Evolutionary conservation across 768 basidiomycete genomes (phyloP).

Genomic region (Russula compacta): DNA sequence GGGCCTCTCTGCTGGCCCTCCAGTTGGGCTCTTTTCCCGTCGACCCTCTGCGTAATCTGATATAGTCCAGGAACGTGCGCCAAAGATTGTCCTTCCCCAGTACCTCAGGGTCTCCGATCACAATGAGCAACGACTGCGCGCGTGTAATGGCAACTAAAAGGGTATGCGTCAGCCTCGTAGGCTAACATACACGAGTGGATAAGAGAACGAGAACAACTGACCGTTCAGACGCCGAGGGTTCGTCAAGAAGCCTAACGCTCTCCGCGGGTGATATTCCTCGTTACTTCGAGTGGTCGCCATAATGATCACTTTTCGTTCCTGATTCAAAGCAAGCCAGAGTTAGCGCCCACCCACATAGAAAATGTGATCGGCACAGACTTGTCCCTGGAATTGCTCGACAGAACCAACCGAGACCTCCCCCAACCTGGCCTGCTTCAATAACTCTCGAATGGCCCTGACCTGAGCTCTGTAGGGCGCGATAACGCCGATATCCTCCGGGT

Average conservation of each 20-base stretch:
- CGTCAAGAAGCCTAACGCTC: constrained; percentile 30
- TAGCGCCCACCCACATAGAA: not conserved
- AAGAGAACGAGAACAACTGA: constrained; percentile 11
- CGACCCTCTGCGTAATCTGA: constrained; percentile 44
- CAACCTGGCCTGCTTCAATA: constrained; percentile 18
- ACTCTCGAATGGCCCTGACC: constrained; percentile 26
- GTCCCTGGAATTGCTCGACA: constrained; percentile 37
- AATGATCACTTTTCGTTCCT: constrained; percentile 34
- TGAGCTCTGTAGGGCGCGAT: constrained; percentile 36
- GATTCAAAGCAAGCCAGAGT: not conserved
- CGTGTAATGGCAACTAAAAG: constrained; percentile 54
- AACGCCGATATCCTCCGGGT: constrained; percentile 29
- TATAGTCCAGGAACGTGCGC: constrained; percentile 51
- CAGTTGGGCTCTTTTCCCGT: constrained; percentile 34
- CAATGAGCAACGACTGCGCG: constrained; percentile 52
- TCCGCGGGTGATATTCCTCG: constrained; percentile 21
- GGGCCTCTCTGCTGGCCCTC: constrained; percentile 24
- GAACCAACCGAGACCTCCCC: constrained; percentile 28
- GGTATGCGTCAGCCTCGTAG: not conserved
- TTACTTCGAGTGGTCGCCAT: constrained; percentile 32
- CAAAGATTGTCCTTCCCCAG: constrained; percentile 52
- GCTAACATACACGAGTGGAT: too few relatives aligned
- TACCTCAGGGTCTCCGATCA: constrained; percentile 51
- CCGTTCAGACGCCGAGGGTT: constrained; percentile 34
- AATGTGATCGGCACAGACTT: constrained; percentile 23